Base-by-base conservation (phyloP, 371 early-diverging fungal species). In the Batkoa obscura region DNA sequence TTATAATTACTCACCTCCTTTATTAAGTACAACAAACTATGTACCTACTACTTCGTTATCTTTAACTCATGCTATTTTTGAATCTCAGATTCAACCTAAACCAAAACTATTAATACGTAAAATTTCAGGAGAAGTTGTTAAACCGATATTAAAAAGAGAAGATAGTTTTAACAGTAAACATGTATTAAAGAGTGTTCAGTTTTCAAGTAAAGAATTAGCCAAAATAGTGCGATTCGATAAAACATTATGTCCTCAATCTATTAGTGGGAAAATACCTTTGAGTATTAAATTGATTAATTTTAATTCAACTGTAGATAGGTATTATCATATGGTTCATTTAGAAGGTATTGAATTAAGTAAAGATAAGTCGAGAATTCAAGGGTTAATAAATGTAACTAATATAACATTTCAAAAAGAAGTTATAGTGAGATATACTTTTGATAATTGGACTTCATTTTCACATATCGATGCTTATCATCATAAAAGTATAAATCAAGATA, bases 331-430 rank as follows among this genome's bases (percentile, higher is more conserved):
- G 37, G 30, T 9, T 17, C 17, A 38, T 23, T 31, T 55, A 30
- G 55, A 55, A 38, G 17, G 30, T 15, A 17, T 55, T 55, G 33
- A 35, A 6, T 32, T 39, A 4, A 43, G 23, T 17, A 13, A 17
- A 8, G 43, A 55, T 2, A 31, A 5, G 8, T 23, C 17, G 12
- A 12, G 34, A 8, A 30, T 55, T n/a, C 30, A 15, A 15, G 55
- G 39, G 31, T 31, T 43, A 12, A 43, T 43, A 3, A 33, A 55
- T 23, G 60, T 59, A 12, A 58, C 52, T 43, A 65, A 65, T 47
- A 5, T 62, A 3, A 59, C 59, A n/a, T 65, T 55, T 45, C 59
- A 65, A 55, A 65, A 65, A 42, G 49, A 31, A 3, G 61, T 65
- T 1, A 50, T 47, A 0, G 39, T 58, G 13, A 35, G 66, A 33